Percentiles rank a stretch among this genome's conserved stretches.
These are phyloP conservation scores for Withania somnifera DNA, from an alignment of 305 asterid species.

Conservation along the genomic window DNA sequence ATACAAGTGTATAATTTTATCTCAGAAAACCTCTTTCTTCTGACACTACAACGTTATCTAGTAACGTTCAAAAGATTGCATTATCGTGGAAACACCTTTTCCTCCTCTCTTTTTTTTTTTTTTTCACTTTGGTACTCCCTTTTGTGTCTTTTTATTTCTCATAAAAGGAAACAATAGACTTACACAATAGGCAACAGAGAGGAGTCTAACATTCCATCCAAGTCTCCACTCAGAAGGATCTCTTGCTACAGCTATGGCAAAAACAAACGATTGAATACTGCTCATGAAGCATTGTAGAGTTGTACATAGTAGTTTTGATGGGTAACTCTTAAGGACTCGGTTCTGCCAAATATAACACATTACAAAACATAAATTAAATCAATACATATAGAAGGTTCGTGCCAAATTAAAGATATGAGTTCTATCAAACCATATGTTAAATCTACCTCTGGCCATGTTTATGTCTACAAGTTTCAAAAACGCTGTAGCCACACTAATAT, in stretches of 20 bases:
- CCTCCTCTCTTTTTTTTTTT: neutral
- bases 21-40: neutral
- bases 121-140: neutral
- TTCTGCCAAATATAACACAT: slow-evolving; percentile 32
- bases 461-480: neutral
- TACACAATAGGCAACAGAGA: slow-evolving; percentile 74
- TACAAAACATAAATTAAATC: too few species aligned
- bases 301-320: slow-evolving; percentile 70
- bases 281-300: slow-evolving; percentile 64
- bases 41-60: neutral
- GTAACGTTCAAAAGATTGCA: neutral
- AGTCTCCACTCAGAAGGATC: slow-evolving; percentile 63
- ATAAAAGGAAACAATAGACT: slow-evolving; percentile 15
- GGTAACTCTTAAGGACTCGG: slow-evolving; percentile 39
- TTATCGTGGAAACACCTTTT: neutral
- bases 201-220: slow-evolving; percentile 56
- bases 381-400: neutral
- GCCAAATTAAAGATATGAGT: too few species aligned
- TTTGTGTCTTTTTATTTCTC: neutral
- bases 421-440: neutral
- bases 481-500: too few species aligned
- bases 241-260: slow-evolving; percentile 56
- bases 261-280: slow-evolving; percentile 56
- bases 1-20: neutral
- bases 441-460: neutral